A percentile compares a stretch with the other conserved stretches of the same genome.
Evolutionary conservation across 2,329 filamentous ascomycete species (phyloP).

Genomic region (Fusarium phyllophilum): DNA sequence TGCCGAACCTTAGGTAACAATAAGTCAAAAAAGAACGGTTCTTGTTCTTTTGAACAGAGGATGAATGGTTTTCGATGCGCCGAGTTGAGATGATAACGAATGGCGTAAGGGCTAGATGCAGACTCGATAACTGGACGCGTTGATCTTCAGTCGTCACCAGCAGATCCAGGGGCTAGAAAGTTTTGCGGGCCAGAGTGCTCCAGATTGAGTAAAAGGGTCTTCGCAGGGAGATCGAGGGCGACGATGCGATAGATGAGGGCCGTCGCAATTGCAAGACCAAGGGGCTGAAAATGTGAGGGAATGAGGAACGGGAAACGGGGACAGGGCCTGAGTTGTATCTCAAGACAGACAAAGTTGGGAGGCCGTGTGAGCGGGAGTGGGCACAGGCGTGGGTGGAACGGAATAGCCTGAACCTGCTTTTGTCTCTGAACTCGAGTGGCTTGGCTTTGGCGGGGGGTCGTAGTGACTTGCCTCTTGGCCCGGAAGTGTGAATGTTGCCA

Average conservation of each 20-base stretch:
- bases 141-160: constrained; percentile 18
- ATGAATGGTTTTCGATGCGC: constrained; percentile 13
- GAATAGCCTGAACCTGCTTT: constrained; percentile 36
- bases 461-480: constrained; percentile 25
- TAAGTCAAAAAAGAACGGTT: neutral
- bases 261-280: constrained; percentile 44
- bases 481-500: constrained; percentile 1
- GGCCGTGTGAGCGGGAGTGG: constrained; percentile 35
- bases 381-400: constrained; percentile 41
- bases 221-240: constrained; percentile 24
- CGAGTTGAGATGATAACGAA: constrained; percentile 11
- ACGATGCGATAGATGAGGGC: constrained; percentile 36
- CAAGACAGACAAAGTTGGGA: constrained; percentile 43
- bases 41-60: neutral
- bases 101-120: constrained; percentile 12
- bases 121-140: constrained; percentile 23
- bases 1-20: constrained; percentile 10
- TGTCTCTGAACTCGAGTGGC: constrained; percentile 27
- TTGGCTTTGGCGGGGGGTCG: constrained; percentile 26
- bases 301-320: constrained; percentile 42
- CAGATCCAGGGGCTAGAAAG: constrained; percentile 14
- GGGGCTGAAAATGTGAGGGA: constrained; percentile 33
- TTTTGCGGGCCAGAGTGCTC: constrained; percentile 10
- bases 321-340: constrained; percentile 45
- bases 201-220: constrained; percentile 15